A percentile compares a stretch with the other conserved stretches of the same genome.
phyloP scores from a whole-genome alignment of 2,329 filamentous ascomycete species.

The Talaromyces piceae region DNA sequence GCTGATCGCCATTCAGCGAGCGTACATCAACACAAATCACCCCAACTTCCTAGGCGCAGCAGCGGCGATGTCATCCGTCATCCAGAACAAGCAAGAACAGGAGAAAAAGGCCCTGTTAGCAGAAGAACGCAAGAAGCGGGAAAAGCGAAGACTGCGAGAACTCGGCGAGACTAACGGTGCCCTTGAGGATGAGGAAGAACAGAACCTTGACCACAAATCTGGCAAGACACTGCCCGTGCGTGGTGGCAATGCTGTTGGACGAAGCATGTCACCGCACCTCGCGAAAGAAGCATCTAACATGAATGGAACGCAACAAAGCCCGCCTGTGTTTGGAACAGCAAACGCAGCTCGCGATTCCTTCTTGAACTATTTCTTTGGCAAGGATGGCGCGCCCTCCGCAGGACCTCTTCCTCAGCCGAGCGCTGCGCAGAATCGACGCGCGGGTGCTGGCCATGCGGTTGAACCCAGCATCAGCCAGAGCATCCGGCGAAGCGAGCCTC shows the following conservation, averaged over 20 bases:
- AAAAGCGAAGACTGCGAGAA: constrained; percentile 76
- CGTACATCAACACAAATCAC: constrained; percentile 99
- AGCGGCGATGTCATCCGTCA: constrained; percentile 94
- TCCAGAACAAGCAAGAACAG: constrained; percentile 87
- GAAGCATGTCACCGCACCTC: constrained; percentile 78
- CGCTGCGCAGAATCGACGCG: constrained; percentile 50
- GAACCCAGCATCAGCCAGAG: constrained; percentile 81
- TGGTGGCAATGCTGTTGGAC: constrained; percentile 52
- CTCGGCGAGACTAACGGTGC: constrained; percentile 67
- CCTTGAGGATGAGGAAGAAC: constrained; percentile 59
- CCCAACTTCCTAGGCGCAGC: constrained; percentile 96
- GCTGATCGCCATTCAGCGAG: constrained; percentile 91
- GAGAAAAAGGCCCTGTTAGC: constrained; percentile 73
- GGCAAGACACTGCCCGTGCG: constrained; percentile 50
- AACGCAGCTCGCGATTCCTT: constrained; percentile 78
- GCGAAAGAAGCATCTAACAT: constrained; percentile 58
- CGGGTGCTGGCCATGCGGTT: constrained; percentile 65
- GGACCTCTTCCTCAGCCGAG: constrained; percentile 35
- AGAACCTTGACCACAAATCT: constrained; percentile 49
- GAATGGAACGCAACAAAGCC: constrained; percentile 59
- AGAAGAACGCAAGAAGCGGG: constrained; percentile 79
- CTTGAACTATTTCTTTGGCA: constrained; percentile 97
- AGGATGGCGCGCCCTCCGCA: constrained; percentile 57
- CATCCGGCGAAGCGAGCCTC: constrained; percentile 58
- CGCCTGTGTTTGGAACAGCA: constrained; percentile 53